Percentiles rank a stretch among this genome's conserved stretches.
phyloP scores from a whole-genome alignment of 768 basidiomycete species.

The Leccinum ochraceum region DNA sequence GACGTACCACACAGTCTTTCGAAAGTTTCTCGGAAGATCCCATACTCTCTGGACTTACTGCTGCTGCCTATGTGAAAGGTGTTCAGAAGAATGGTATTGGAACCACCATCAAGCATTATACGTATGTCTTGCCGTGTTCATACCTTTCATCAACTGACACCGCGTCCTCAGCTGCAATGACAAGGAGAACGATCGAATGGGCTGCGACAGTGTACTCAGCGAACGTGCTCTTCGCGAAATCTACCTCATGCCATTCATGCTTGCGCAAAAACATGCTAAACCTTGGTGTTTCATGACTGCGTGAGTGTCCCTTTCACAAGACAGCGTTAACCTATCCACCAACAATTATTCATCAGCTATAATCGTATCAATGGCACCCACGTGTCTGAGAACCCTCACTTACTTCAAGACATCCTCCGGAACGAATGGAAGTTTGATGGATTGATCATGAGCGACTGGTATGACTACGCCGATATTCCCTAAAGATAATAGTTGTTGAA shows the following conservation, averaged over 20 bases:
- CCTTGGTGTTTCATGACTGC: slow-evolving; percentile 64
- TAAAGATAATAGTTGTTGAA: neutral
- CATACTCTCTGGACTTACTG: slow-evolving; percentile 65
- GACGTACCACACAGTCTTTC: slow-evolving; percentile 53
- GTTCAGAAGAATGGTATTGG: slow-evolving; percentile 78
- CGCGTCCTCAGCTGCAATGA: slow-evolving; percentile 59
- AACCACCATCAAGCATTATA: slow-evolving; percentile 79
- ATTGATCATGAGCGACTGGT: slow-evolving; percentile 85
- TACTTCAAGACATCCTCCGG: slow-evolving; percentile 63
- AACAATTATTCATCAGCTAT: slow-evolving; percentile 41
- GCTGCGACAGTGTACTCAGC: slow-evolving; percentile 52
- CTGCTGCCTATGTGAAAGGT: slow-evolving; percentile 74
- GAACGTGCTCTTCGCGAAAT: slow-evolving; percentile 58
- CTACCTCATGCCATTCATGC: slow-evolving; percentile 64
- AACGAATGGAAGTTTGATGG: slow-evolving; percentile 78
- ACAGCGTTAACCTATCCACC: neutral
- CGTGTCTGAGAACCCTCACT: slow-evolving; percentile 59
- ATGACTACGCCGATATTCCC: slow-evolving; percentile 4
- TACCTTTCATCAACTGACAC: neutral
- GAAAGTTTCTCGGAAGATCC: slow-evolving; percentile 84
- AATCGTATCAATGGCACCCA: slow-evolving; percentile 80
- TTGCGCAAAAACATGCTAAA: slow-evolving; percentile 49
- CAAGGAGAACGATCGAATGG: slow-evolving; percentile 77
- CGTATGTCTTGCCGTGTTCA: slow-evolving; percentile 40
- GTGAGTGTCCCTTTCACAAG: slow-evolving; percentile 39